Evolutionary conservation across 805 yeast genomes (phyloP).

Genomic region (Candida arabinofermentans): DNA sequence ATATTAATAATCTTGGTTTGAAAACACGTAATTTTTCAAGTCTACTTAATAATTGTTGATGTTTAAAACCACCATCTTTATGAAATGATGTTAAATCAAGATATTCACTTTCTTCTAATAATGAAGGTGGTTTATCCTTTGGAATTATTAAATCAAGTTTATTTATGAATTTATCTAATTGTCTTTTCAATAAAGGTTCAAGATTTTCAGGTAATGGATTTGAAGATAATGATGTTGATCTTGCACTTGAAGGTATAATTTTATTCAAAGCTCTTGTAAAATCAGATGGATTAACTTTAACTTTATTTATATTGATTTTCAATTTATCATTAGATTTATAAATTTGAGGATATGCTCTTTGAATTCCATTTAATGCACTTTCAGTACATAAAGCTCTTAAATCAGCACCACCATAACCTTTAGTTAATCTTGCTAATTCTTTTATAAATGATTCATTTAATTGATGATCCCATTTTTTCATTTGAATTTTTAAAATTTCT

Average conservation of each 20-base stretch:
- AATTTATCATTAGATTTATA: slow-evolving; percentile 73
- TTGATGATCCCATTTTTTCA: slow-evolving; percentile 84
- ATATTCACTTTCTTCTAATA: slow-evolving; percentile 67
- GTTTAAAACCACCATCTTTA: slow-evolving; percentile 61
- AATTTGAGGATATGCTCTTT: slow-evolving; percentile 89
- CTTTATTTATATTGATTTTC: slow-evolving; percentile 62
- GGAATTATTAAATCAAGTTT: slow-evolving; percentile 63
- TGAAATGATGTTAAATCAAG: slow-evolving; percentile 45
- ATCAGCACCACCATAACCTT: slow-evolving; percentile 98
- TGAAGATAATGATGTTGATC: slow-evolving; percentile 67
- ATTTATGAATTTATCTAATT: slow-evolving; percentile 41
- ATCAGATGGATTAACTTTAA: slow-evolving; percentile 75
- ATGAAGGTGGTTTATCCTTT: slow-evolving; percentile 44
- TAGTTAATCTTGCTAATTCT: slow-evolving; percentile 73
- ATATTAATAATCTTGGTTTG: slow-evolving; percentile 73
- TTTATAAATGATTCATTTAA: slow-evolving; percentile 52
- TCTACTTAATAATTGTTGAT: slow-evolving; percentile 54
- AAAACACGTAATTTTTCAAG: slow-evolving; percentile 53
- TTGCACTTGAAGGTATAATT: slow-evolving; percentile 87
- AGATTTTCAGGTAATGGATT: slow-evolving; percentile 77
- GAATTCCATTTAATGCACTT: slow-evolving; percentile 89
- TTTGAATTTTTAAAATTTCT: slow-evolving; percentile 79
- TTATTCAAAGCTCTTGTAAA: slow-evolving; percentile 82
- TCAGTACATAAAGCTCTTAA: slow-evolving; percentile 92
- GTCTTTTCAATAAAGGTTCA: slow-evolving; percentile 54